Evolutionary conservation across 257 asterid species (phyloP), one percentile per base, ranked within the genome.

Genomic region (Forsythia viridissima): DNA sequence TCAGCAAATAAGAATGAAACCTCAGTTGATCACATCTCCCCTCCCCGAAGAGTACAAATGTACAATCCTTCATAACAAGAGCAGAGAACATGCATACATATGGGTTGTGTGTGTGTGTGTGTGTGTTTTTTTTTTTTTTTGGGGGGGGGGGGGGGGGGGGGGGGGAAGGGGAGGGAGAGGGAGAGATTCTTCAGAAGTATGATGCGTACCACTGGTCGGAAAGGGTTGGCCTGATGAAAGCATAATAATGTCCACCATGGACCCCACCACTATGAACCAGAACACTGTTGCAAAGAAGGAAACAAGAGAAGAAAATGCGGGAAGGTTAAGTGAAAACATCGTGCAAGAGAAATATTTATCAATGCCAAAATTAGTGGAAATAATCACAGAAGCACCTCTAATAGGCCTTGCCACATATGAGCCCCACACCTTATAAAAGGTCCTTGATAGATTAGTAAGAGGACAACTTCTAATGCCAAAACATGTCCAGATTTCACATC

Each of bases 221-320:
- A 9, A 89, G 83, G 8, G 88, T 87, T 70, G 92, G 92, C 80
- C 92, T 87, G 81, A 89, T 89, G 80, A 83, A 89, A 70, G 91
- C 91, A 87, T 89, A 89, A 82, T 89, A 89, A 41, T 89, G 92
- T 44, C 92, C 92, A 43, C 91, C 91, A n/a, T 89, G 90, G 75
- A 89, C 92, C n/a, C 92, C 92, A 15, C 92, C 92, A 4, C 91
- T 85, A 78, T 89, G 92, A 46, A 89, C 92, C 91, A 89, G 70
- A 65, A 89, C 92, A 80, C 92, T 89, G 90, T 70, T 73, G 48
- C 15, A 24, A 75, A 70, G 6, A 16, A 63, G 39, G 24, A 63
- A 63, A 63, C 13, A 72, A 43, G 40, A 42, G 24, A 65, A 24
- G 70, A 7, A 24, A 73, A 40, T 4, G 42, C 16, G 7, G 24